These are phyloP conservation scores for Pichia eremophila DNA, from an alignment of 805 yeast genomes.

Conservation along the genomic window DNA sequence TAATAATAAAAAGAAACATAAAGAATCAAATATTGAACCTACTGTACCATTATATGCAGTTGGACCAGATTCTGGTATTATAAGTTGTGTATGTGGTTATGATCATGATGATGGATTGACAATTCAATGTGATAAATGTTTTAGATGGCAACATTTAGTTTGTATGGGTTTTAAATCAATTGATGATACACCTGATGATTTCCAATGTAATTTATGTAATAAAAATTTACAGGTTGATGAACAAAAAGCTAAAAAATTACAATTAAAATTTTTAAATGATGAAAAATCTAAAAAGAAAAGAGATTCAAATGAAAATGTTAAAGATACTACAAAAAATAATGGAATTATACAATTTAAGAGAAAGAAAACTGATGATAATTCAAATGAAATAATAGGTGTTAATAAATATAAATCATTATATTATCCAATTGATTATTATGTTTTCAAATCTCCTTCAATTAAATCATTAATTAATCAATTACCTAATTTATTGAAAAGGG, in stretches of 20 bases:
- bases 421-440: conserved; percentile 35
- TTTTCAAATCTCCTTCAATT: conserved; percentile 32
- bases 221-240: conserved; percentile 34
- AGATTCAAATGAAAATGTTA: conserved; percentile 8
- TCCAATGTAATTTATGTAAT: conserved; percentile 71
- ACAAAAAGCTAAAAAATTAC: conserved; percentile 24
- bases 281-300: conserved; percentile 25
- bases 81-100: conserved; percentile 82
- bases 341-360: conserved; percentile 15
- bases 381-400: conserved; percentile 33
- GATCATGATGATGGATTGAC: conserved; percentile 90
- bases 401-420: conserved; percentile 47
- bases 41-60: conserved; percentile 42
- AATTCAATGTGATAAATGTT: conserved; percentile 88
- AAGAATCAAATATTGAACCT: not conserved
- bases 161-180: conserved; percentile 72
- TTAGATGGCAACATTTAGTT: conserved; percentile 91
- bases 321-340: conserved; percentile 1
- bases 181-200: conserved; percentile 74
- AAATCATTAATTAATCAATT: conserved; percentile 21
- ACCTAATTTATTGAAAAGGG: conserved; percentile 16
- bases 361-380: conserved; percentile 27
- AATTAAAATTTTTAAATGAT: conserved; percentile 23
- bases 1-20: not conserved
- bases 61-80: conserved; percentile 74